Base-by-base conservation (phyloP, 805 yeast genomes). In the Wickerhamomyces chaumierensis region DNA sequence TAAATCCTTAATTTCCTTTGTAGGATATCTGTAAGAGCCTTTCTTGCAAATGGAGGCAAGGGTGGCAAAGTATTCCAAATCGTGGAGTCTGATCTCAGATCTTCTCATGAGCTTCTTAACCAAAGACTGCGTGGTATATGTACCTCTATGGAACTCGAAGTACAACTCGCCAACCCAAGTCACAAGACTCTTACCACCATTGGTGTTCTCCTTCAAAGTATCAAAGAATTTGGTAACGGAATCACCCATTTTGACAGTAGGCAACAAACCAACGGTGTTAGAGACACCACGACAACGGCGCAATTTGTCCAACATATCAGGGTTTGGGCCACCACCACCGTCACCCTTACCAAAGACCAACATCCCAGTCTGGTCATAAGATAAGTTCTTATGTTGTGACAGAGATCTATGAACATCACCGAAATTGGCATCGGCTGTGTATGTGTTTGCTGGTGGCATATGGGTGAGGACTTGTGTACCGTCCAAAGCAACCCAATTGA, bases 301-400 rank as follows among this genome's bases (percentile, higher is more conserved):
- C 53, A 90, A 68, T 56, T 86, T 88, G 55, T 92, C 97, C 45
- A 90, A 52, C 95, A 87, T 88, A 53, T 84, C 95, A 31, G 83
- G 82, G 4, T 85, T 79, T 35, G 98, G 97, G 7, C 98, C 98
- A 46, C 98, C 98, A 44, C 98, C 98, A 50, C 98, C 98, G 57
- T 90, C 98, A 52, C 98, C 98, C 51, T 82, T 79, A 31, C 98
- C 98, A 51, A 74, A 92, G 33, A 87, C 65, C 53, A 92, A 63
- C 49, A 90, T 65, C 0, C 95, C 90, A 9, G 83, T 76, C 42
- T 83, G 90, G 39, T 79, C 87, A 44, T 78, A 75, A 41, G 86
- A 78, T 47, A 83, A 63, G 51, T 88, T 85, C 62, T 88, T 83
- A 62, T 92, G 94, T 53, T 86, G 90, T 19, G 66, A 62, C 39